Conservation (phyloP, 1,284 basidiomycete species). For the Tremellales sp. region DNA sequence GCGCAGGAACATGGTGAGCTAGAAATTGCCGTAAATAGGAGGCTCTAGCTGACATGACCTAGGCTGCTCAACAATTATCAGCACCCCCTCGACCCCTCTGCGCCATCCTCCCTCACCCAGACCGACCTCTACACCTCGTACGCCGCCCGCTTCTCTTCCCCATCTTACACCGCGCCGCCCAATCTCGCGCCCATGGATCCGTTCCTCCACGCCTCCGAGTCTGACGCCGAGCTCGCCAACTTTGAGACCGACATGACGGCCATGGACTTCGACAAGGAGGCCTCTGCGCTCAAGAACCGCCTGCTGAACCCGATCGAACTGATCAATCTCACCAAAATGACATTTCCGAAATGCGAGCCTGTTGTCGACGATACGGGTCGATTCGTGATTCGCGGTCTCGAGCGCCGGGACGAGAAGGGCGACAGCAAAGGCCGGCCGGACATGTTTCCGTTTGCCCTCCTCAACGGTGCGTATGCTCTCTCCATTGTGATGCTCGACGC, state of each 20-base stretch:
- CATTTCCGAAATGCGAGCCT: constrained; percentile 39
- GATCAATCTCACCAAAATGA: constrained; percentile 39
- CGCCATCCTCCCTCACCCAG: constrained; percentile 27
- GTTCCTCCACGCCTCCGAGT: background rate
- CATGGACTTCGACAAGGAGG: background rate
- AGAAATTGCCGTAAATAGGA: background rate
- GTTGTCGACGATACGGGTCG: constrained; percentile 33
- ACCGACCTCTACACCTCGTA: constrained; percentile 44
- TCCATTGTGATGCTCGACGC: background rate
- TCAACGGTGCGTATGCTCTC: constrained; percentile 12
- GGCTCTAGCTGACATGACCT: background rate
- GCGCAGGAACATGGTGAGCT: constrained; percentile 40
- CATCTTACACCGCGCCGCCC: constrained; percentile 14
- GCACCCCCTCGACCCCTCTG: constrained; percentile 18
- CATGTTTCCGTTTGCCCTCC: constrained; percentile 43
- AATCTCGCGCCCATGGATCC: background rate
- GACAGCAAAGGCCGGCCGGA: constrained; percentile 17
- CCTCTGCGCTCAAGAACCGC: constrained; percentile 16
- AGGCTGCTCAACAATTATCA: constrained; percentile 41
- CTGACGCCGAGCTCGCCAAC: constrained; percentile 14
- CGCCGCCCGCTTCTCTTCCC: constrained; percentile 40
- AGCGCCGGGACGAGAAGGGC: constrained; percentile 33
- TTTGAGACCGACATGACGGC: constrained; percentile 16
- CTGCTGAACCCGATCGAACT: constrained; percentile 43
- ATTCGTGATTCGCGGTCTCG: constrained; percentile 39